phyloP scores from a whole-genome alignment of 2,329 filamentous ascomycete genomes.

The Mycosphaerella sp. region DNA sequence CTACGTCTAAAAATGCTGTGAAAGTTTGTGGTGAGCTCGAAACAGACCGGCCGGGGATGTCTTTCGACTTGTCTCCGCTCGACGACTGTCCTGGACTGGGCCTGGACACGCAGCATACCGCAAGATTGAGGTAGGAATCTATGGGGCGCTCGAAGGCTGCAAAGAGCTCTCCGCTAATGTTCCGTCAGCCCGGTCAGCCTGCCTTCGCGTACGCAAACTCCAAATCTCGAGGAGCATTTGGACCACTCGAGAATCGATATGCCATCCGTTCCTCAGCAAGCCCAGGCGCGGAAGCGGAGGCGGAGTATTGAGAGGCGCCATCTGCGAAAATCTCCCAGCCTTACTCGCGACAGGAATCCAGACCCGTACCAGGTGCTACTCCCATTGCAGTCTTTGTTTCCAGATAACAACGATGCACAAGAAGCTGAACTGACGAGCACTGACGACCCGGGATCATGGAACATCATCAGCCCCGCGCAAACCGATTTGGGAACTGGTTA shows the following conservation, averaged over 20 bases:
- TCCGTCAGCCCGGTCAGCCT: too few species aligned
- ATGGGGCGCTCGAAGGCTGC: too few species aligned
- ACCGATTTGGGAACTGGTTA: conserved; percentile 19
- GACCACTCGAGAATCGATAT: too few species aligned
- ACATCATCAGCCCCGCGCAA: conserved; percentile 12
- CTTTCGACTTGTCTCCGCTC: too few species aligned
- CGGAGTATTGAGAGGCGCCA: not conserved
- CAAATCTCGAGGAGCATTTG: too few species aligned
- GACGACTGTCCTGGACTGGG: too few species aligned
- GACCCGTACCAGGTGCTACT: conserved; percentile 8
- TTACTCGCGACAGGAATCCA: not conserved
- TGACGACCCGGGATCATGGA: conserved; percentile 17
- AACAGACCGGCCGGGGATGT: not conserved
- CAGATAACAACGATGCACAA: conserved; percentile 9
- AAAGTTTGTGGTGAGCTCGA: not conserved
- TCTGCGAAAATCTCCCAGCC: not conserved
- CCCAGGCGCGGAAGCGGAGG: too few species aligned
- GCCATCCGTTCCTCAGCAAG: too few species aligned
- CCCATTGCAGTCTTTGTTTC: conserved; percentile 8
- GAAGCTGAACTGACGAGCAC: conserved; percentile 8
- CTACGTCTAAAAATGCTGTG: not conserved
- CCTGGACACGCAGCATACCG: too few species aligned
- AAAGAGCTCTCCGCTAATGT: too few species aligned
- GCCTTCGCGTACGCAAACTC: too few species aligned
- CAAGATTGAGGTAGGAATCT: too few species aligned